These are phyloP conservation scores for Phyllosticta ampelicida DNA, from an alignment of 2,329 filamentous ascomycete species.

Conservation along the genomic window DNA sequence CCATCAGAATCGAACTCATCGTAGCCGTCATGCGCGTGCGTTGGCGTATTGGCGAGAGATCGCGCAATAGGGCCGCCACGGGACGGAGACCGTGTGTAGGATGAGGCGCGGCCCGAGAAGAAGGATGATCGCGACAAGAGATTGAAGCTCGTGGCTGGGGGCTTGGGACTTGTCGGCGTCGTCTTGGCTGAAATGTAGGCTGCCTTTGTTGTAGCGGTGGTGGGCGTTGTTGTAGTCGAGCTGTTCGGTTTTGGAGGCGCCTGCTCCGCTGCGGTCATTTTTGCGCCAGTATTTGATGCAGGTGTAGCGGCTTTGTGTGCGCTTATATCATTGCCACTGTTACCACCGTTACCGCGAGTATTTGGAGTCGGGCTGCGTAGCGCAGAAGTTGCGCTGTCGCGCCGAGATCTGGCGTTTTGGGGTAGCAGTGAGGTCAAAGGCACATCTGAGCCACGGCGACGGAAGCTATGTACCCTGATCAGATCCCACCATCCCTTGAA, in stretches of 20 bases:
- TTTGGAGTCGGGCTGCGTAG: slow-evolving; percentile 13
- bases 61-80: neutral
- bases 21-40: neutral
- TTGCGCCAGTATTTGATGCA: neutral
- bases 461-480: slow-evolving; percentile 12
- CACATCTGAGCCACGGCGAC: neutral
- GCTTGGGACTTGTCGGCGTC: neutral
- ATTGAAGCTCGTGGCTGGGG: neutral
- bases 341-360: slow-evolving; percentile 3
- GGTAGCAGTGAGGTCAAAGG: slow-evolving; percentile 12
- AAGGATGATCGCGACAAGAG: neutral
- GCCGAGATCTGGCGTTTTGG: slow-evolving; percentile 3
- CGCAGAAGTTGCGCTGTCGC: neutral
- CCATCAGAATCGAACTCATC: neutral
- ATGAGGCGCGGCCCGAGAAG: neutral
- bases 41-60: neutral
- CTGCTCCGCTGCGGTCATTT: neutral
- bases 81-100: neutral
- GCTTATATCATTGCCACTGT: neutral
- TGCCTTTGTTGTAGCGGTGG: neutral
- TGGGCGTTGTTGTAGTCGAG: neutral
- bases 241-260: neutral
- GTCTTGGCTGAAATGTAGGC: neutral
- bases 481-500: slow-evolving; percentile 18
- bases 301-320: neutral